These are phyloP conservation scores for Nannochloris sp. DNA, from an alignment of 139 green algal species.

Conservation along the genomic window DNA sequence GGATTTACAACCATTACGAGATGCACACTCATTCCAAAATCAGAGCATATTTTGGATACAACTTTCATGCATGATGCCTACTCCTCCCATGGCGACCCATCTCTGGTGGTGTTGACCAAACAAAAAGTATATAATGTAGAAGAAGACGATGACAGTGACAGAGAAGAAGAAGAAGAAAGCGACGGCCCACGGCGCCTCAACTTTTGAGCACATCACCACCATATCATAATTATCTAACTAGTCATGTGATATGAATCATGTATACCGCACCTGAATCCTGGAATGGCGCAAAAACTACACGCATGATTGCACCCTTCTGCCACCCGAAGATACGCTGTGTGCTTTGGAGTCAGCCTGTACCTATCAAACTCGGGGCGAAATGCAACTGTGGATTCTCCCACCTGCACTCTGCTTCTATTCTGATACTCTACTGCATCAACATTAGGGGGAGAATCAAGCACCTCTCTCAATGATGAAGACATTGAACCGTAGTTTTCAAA, in stretches of 20 bases:
- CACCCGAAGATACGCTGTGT: slow-evolving; percentile 83
- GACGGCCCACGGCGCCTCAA: background rate
- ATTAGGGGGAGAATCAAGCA: slow-evolving; percentile 25
- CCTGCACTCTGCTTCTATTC: slow-evolving; percentile 21
- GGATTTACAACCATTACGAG: slow-evolving; percentile 71
- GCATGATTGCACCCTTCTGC: slow-evolving; percentile 85
- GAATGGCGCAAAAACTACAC: slow-evolving; percentile 90
- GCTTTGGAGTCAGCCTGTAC: slow-evolving; percentile 59
- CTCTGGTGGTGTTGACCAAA: slow-evolving; percentile 48
- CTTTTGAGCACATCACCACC: background rate
- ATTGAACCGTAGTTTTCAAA: slow-evolving; percentile 66
- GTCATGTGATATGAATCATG: background rate
- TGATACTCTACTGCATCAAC: slow-evolving; percentile 27
- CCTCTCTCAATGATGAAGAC: slow-evolving; percentile 27
- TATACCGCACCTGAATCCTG: slow-evolving; percentile 44
- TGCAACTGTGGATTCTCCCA: slow-evolving; percentile 67
- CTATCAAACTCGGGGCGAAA: slow-evolving; percentile 72
- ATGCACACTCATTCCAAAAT: slow-evolving; percentile 71
- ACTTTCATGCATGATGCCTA: slow-evolving; percentile 67
- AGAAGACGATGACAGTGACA: slow-evolving; percentile 19
- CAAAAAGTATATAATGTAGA: slow-evolving; percentile 27
- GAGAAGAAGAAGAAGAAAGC: slow-evolving; percentile 10
- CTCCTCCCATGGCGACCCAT: slow-evolving; percentile 9
- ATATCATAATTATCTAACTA: background rate
- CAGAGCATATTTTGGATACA: slow-evolving; percentile 68